Base-by-base conservation (phyloP, 108 stramenopile genomes). In the Mediolabrus comicus region DNA sequence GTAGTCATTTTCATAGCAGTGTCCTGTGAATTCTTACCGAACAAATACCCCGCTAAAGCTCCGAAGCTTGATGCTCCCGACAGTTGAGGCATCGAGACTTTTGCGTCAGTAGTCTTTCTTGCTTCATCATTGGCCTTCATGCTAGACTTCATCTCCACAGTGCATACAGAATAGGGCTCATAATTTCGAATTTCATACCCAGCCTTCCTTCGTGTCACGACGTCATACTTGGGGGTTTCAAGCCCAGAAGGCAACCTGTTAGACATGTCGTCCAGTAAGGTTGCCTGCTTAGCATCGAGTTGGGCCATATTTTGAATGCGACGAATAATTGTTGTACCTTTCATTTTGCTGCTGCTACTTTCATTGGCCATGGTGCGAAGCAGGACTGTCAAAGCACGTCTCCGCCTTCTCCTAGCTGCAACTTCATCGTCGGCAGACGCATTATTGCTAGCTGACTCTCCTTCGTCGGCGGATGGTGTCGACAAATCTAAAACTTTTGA, bases 1-100 rank as follows among this genome's bases (percentile, higher is more conserved):
- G 94, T 96, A 1, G 98, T 98, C 96, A 97, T 97, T 57, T 92
- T 92, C 94, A 97, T 96, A 11, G 93, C 75, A 16, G 38, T 70
- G 26, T 87, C 70, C 31, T 84, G 67, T 52, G 84, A 55, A 75
- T 97, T 98, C 65, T 93, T 92, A n/a, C 97, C 98, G 70, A 98
- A 96, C 12, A 98, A 67, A 67, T 98, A 98, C 10, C 95, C 95
- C 9, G 96, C 98, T 24, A 98, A 59, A 26, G 92, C 91, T 26
- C 92, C 93, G 77, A 97, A 98, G 0, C 85, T 86, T 10, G 81
- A 67, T 3, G 91, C 84, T 5, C 92, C 89, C 0, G 62, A 68
- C 22, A 90, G 13, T 59, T 90, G 82, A 4, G 90, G 93, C 4
- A 80, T 69, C 9, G 75, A 68, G 9, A 94, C 49, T 59, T 86